phyloP scores from a whole-genome alignment of 1,284 basidiomycete genomes.

The Vanrija humicola region DNA sequence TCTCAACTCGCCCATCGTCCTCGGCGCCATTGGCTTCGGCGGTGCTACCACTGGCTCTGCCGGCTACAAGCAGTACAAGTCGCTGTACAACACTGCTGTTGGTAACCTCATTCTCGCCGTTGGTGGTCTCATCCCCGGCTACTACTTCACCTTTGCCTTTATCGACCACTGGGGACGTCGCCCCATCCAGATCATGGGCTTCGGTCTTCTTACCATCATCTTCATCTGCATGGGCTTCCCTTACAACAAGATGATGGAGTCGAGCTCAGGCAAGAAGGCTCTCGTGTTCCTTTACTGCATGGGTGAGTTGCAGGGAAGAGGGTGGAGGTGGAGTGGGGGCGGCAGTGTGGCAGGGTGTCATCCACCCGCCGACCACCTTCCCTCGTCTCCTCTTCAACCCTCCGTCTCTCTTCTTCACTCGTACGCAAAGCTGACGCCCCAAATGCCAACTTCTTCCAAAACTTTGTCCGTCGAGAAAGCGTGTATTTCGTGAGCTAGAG shows the following conservation, averaged over 20 bases:
- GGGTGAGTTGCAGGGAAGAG: slow-evolving; percentile 25
- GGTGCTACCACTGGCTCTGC: slow-evolving; percentile 32
- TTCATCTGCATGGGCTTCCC: slow-evolving; percentile 59
- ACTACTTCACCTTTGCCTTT: slow-evolving; percentile 44
- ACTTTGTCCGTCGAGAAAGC: slow-evolving; percentile 28
- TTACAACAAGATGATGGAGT: slow-evolving; percentile 62
- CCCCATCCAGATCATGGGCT: slow-evolving; percentile 65
- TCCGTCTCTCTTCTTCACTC: slow-evolving; percentile 42
- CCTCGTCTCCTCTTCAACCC: not conserved
- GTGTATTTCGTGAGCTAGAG: too few species aligned
- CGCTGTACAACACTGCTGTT: slow-evolving; percentile 35
- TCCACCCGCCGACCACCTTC: too few species aligned
- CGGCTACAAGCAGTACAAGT: slow-evolving; percentile 39
- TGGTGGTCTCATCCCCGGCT: slow-evolving; percentile 55
- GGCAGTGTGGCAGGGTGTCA: too few species aligned
- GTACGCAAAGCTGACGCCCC: slow-evolving; percentile 10
- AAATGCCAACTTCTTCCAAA: slow-evolving; percentile 44
- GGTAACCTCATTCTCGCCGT: slow-evolving; percentile 63
- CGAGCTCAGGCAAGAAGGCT: slow-evolving; percentile 55
- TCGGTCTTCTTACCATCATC: slow-evolving; percentile 56
- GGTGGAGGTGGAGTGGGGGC: too few species aligned
- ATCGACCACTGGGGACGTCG: slow-evolving; percentile 49
- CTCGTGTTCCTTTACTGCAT: slow-evolving; percentile 53
- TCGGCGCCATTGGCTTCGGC: slow-evolving; percentile 55
- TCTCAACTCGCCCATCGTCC: slow-evolving; percentile 67